Evolutionary conservation across 306 rosid species (phyloP), one percentile per base, ranked within the genome.

Genomic region (Malus orientalis): DNA sequence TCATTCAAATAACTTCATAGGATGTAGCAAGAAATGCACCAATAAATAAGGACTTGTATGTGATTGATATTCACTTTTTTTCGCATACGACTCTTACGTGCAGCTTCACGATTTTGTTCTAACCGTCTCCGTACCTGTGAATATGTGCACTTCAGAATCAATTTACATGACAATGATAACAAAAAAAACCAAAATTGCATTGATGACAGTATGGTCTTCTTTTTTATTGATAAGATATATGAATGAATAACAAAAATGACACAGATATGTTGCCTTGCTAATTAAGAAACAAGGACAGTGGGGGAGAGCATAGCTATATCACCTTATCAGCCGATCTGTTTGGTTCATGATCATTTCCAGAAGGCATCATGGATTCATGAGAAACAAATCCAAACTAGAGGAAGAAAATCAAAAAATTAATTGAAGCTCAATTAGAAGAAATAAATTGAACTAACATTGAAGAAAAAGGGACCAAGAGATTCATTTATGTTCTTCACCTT

Each of bases 41-140:
- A 53, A 61, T 30, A 25, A 59, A 58, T n/a, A n/a, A 57, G n/a
- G 44, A 32, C 29, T 38, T 49, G 42, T 38, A 68, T 33, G 18
- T 11, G 81, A 65, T 75, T 47, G 71, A 70, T 51, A 57, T 78
- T 53, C 36, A 93, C 98, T 96, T 93, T 93, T 78, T 91, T 93
- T 54, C 95, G 80, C 78, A 84, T 64, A 32, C 97, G 86, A 59
- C 98, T 89, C 83, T 89, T 93, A 40, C 90, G 69, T 76, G 98
- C 98, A 73, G 98, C 98, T 81, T 93, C 96, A 22, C 99, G 91
- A 80, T 95, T 95, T 84, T 95, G 98, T 33, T 91, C 97, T 40
- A 93, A 82, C 42, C 98, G 88, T 81, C 92, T 83, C 73, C 79
- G 84, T 64, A 74, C 86, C 96, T 93, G 76, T 54, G 64, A 45